Conservation (phyloP, 306 rosid genomes). For the Inga laurina region DNA sequence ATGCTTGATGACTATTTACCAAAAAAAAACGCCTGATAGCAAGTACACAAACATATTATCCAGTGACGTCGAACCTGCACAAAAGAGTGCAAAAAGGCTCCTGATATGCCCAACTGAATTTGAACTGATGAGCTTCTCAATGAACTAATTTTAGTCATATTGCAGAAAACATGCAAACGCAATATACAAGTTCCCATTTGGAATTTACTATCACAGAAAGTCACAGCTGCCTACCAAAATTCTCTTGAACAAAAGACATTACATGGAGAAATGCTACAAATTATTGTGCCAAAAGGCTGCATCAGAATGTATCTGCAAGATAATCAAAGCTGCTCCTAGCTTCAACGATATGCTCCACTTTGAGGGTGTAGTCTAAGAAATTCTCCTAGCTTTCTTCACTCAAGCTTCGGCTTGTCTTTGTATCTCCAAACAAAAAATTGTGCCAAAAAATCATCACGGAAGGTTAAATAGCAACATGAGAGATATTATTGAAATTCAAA, state of each 20-base stretch:
- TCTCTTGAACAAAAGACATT: background rate
- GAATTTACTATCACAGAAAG: background rate
- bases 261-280: conserved; percentile 16
- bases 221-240: background rate
- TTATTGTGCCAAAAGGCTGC: background rate
- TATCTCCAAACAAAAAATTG: too few species aligned
- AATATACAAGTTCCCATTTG: background rate
- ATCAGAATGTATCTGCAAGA: too few species aligned
- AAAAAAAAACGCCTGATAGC: background rate
- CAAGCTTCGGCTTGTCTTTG: too few species aligned
- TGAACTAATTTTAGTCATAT: background rate
- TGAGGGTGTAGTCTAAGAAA: too few species aligned
- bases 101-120: background rate
- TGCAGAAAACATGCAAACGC: background rate
- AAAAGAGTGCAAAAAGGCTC: background rate
- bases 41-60: background rate
- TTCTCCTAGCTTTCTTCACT: too few species aligned
- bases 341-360: too few species aligned
- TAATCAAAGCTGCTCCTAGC: too few species aligned
- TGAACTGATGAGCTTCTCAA: background rate
- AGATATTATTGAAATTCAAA: conserved; percentile 15
- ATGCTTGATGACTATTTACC: background rate
- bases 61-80: background rate
- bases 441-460: background rate
- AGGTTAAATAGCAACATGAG: conserved; percentile 21